Evolutionary conservation across 1,284 basidiomycete genomes (phyloP), one percentile per base, ranked within the genome.

Genomic region (Sanguinoderma infundibulare): DNA sequence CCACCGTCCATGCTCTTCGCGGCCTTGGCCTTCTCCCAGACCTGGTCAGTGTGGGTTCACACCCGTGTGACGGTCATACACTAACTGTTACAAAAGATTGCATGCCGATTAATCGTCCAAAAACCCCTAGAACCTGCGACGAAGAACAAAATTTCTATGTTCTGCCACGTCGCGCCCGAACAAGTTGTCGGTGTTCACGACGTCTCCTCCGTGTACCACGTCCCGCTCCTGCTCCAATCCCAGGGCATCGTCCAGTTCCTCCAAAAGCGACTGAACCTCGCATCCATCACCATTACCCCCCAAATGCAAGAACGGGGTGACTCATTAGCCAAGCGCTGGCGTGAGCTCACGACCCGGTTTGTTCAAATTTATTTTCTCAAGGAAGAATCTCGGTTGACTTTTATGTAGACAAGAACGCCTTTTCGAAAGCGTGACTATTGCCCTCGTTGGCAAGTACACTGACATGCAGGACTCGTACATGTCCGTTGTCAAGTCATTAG

Each of bases 181-280:
- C 98, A 99, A 76, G 98, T 99, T 42, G 84, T 99, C 60, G 97
- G 95, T 59, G 94, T 99, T 14, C 97, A 98, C 77, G 96, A 99
- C 73, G 95, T 99, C 42, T 89, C 90, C 7, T 98, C 96, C 22
- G 95, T 98, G 36, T 99, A 99, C 78, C 97, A 99, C 73, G 97
- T 99, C 34, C 98, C 98, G 1, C 83, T 99, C 7, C 83, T 99
- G 9, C 85, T 99, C 36, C 89, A 94, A 68, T 89, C 95, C 20
- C 98, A 99, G 77, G 95, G 96, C 20, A 92, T 99, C 67, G 78
- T 98, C 47, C 80, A 88, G 47, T 98, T 91, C 79, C 85, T 99
- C 44, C 85, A 86, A 69, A 92, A 91, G 71, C 84, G 96, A 47
- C 82, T 99, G 26, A 86, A 91, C 65, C 84, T 99, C 34, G 80